These are phyloP conservation scores for Gnaphalium uliginosum DNA, from an alignment of 129 eudicot genomes.

Conservation along the genomic window DNA sequence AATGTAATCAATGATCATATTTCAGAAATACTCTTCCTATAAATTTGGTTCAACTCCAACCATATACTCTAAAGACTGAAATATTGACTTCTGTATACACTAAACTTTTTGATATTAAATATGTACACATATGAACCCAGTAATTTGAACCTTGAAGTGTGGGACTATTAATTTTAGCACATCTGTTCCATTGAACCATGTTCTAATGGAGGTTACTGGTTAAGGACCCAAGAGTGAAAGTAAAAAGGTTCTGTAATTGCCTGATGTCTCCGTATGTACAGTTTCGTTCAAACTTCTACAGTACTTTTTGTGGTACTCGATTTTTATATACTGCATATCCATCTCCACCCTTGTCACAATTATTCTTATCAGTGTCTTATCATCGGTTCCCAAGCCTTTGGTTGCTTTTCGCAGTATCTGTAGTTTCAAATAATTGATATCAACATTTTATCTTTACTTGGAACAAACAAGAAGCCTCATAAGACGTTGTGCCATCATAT, in stretches of 20 bases:
- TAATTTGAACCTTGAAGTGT: too few relatives aligned
- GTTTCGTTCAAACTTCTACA: constrained; percentile 65
- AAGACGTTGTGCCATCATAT: too few relatives aligned
- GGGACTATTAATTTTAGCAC: not conserved
- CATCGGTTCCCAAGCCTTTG: constrained; percentile 90
- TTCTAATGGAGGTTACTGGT: not conserved
- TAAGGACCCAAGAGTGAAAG: constrained; percentile 71
- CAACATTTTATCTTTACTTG: not conserved
- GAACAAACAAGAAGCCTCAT: not conserved
- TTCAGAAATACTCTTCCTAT: too few relatives aligned
- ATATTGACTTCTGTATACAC: too few relatives aligned
- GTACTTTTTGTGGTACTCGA: constrained; percentile 72
- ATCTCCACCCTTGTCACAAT: constrained; percentile 83
- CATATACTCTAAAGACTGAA: not conserved
- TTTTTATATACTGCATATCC: constrained; percentile 81
- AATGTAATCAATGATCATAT: too few relatives aligned
- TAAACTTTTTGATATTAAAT: too few relatives aligned
- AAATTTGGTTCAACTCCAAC: too few relatives aligned
- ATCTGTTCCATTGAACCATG: not conserved
- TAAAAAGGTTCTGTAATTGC: constrained; percentile 67
- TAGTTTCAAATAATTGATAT: not conserved
- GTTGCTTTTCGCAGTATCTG: constrained; percentile 75
- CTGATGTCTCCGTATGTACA: constrained; percentile 80
- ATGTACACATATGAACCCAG: too few relatives aligned
- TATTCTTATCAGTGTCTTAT: constrained; percentile 60